These are phyloP conservation scores for Stagonosporopsis tanaceti DNA, from an alignment of 2,329 filamentous ascomycete species.

Conservation along the genomic window DNA sequence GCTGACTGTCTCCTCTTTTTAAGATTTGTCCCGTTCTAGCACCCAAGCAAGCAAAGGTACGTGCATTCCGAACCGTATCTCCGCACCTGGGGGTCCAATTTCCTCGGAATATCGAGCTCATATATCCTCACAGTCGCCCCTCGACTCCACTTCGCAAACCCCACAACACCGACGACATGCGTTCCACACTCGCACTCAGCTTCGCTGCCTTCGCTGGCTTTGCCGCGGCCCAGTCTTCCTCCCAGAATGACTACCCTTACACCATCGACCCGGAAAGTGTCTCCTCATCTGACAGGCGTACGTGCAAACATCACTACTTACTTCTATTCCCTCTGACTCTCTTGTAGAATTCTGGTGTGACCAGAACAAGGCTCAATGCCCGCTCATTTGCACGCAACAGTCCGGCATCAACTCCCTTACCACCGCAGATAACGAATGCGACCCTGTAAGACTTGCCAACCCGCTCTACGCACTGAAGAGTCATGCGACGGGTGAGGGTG, in stretches of 20 bases:
- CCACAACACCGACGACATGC: constrained; percentile 50
- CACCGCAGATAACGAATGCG: constrained; percentile 70
- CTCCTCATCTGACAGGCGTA: constrained; percentile 60
- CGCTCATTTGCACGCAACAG: constrained; percentile 74
- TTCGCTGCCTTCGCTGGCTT: constrained; percentile 60
- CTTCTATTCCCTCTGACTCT: constrained; percentile 27
- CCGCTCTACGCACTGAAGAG: background rate
- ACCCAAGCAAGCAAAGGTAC: constrained; percentile 17
- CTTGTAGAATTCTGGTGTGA: constrained; percentile 69
- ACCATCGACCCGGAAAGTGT: constrained; percentile 71
- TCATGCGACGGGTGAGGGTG: background rate
- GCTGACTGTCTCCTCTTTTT: constrained; percentile 28
- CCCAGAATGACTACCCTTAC: constrained; percentile 42
- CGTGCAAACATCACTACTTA: constrained; percentile 32
- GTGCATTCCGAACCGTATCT: constrained; percentile 20
- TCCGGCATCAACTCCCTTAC: constrained; percentile 53
- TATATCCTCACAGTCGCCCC: constrained; percentile 3
- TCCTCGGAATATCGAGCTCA: constrained; percentile 14
- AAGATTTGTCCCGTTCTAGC: constrained; percentile 9
- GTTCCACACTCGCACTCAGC: constrained; percentile 61
- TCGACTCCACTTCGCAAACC: constrained; percentile 7
- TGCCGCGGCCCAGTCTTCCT: constrained; percentile 56
- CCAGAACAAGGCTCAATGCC: constrained; percentile 70
- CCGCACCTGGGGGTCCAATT: constrained; percentile 10
- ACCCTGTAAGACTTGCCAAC: constrained; percentile 59